Evolutionary conservation across 164 flowering plant genomes (phyloP).

Genomic region (Stephania yunnanensis): DNA sequence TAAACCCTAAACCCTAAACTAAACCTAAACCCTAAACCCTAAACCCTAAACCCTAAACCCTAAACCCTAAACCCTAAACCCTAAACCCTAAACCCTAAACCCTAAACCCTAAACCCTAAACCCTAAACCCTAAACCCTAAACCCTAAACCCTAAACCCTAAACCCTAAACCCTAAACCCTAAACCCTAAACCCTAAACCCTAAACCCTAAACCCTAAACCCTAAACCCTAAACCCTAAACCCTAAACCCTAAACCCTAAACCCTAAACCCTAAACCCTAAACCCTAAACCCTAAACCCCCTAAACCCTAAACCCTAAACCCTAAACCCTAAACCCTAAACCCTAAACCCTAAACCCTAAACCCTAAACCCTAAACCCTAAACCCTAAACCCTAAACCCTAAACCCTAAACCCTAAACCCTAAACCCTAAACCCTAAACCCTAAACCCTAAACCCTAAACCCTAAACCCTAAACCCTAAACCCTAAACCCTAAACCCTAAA

Average conservation of each 20-base stretch:
- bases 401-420: constrained; percentile 19
- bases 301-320: constrained; percentile 18
- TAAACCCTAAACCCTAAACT: constrained; percentile 19
- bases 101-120: constrained; percentile 20
- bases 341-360: constrained; percentile 13
- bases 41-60: constrained; percentile 16
- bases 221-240: constrained; percentile 7
- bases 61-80: constrained; percentile 18
- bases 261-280: constrained; percentile 12
- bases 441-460: constrained; percentile 19
- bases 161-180: constrained; percentile 15
- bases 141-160: constrained; percentile 23
- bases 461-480: constrained; percentile 16
- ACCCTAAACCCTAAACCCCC: constrained; percentile 16
- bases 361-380: constrained; percentile 16
- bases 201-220: constrained; percentile 11
- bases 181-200: constrained; percentile 14
- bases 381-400: constrained; percentile 17
- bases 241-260: constrained; percentile 7
- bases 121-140: constrained; percentile 19
- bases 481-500: constrained; percentile 21
- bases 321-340: constrained; percentile 15
- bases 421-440: constrained; percentile 18
- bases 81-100: constrained; percentile 22
- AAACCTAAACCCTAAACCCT: constrained; percentile 15